Percentiles rank a stretch among this genome's conserved stretches.
phyloP scores from a whole-genome alignment of 371 early-diverging fungal genomes.

The Mucor saturninus region DNA sequence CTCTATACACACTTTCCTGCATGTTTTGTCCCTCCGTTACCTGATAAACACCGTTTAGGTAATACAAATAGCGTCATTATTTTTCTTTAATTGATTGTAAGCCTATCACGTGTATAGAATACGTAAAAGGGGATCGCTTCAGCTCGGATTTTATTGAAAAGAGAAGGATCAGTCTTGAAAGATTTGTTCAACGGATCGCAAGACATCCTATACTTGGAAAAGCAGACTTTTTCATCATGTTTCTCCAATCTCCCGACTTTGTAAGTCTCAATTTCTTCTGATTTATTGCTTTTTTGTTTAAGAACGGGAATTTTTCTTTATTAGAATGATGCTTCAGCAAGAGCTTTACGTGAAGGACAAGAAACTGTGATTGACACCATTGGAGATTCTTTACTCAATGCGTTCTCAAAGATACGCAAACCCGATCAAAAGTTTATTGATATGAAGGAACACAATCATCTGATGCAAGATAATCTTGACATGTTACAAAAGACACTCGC shows the following conservation, averaged over 20 bases:
- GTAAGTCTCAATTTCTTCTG: constrained; percentile 32
- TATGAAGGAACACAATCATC: constrained; percentile 78
- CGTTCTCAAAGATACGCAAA: constrained; percentile 88
- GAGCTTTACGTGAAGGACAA: constrained; percentile 56
- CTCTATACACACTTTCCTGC: constrained; percentile 77
- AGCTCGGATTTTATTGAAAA: constrained; percentile 88
- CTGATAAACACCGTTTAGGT: constrained; percentile 92
- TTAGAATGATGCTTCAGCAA: constrained; percentile 60
- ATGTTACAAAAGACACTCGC: constrained; percentile 77
- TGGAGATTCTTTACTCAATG: constrained; percentile 89
- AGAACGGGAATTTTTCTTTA: not conserved
- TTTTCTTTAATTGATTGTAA: not conserved
- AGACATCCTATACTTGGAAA: constrained; percentile 87
- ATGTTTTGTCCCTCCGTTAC: constrained; percentile 90
- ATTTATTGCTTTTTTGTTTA: not conserved
- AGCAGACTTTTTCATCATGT: constrained; percentile 72
- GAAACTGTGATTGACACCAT: constrained; percentile 83
- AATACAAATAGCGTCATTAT: constrained; percentile 11
- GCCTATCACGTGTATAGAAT: constrained; percentile 61
- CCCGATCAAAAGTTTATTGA: constrained; percentile 85
- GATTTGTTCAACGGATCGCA: constrained; percentile 82
- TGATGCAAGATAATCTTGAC: constrained; percentile 83
- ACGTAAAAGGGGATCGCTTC: constrained; percentile 95
- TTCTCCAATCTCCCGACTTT: constrained; percentile 85
- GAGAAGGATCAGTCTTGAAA: constrained; percentile 73